Evolutionary conservation across 768 basidiomycete genomes (phyloP).

Genomic region (Pleurotus giganteus): DNA sequence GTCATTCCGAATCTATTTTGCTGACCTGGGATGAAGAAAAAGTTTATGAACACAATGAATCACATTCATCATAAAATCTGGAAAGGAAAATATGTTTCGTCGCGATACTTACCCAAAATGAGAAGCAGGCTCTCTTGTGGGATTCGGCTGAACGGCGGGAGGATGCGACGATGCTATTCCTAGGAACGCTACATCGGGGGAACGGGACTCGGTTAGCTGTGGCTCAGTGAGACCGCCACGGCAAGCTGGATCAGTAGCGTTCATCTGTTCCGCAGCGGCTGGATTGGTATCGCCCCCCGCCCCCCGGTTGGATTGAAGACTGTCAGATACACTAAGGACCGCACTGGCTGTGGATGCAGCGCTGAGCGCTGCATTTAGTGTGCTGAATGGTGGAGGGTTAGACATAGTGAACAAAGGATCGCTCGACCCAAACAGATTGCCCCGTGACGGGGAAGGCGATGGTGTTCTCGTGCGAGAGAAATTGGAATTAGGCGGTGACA

Average conservation of each 20-base stretch:
- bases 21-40: slow-evolving; percentile 2
- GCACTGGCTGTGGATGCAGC: slow-evolving; percentile 46
- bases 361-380: slow-evolving; percentile 42
- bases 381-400: slow-evolving; percentile 42
- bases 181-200: background rate
- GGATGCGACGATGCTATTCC: background rate
- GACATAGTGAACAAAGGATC: slow-evolving; percentile 19
- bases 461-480: slow-evolving; percentile 10
- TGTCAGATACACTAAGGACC: slow-evolving; percentile 27
- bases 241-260: background rate
- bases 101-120: background rate
- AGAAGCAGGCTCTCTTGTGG: background rate
- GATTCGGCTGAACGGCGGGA: background rate
- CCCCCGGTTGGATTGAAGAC: slow-evolving; percentile 6
- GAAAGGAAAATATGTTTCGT: background rate
- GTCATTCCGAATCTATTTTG: background rate
- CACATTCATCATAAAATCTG: background rate
- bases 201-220: background rate
- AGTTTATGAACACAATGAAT: background rate
- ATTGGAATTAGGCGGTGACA: slow-evolving; percentile 9
- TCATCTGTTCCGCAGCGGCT: background rate
- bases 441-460: slow-evolving; percentile 5
- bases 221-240: too few relatives aligned
- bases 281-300: background rate
- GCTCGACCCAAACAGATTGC: slow-evolving; percentile 2